Conservation (phyloP, 2,329 filamentous ascomycete genomes). For the Microcyclospora pomicola region DNA sequence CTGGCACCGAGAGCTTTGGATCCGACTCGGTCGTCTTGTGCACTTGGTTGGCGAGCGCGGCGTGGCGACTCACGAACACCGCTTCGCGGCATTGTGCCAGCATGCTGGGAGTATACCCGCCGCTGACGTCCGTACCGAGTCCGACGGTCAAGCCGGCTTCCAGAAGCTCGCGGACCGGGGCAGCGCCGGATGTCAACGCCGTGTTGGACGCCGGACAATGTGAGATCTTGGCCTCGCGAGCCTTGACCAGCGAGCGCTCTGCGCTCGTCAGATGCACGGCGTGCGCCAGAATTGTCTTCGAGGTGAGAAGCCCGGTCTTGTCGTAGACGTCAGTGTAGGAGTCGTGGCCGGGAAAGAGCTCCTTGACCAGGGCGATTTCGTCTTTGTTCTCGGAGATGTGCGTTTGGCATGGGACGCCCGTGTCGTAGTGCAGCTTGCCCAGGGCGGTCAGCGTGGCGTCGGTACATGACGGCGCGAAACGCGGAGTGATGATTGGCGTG, state of each 20-base stretch:
- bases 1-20: conserved; percentile 57
- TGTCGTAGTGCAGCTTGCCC: conserved; percentile 49
- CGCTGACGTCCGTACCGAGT: conserved; percentile 79
- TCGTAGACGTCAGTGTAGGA: conserved; percentile 76
- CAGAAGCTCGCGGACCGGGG: conserved; percentile 60
- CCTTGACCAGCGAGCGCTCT: conserved; percentile 52
- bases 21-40: conserved; percentile 16
- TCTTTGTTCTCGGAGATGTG: conserved; percentile 73
- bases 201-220: conserved; percentile 86
- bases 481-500: conserved; percentile 63
- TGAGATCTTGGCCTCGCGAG: conserved; percentile 50
- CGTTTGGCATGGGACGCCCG: conserved; percentile 62
- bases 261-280: conserved; percentile 58
- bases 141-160: conserved; percentile 66
- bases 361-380: conserved; percentile 57
- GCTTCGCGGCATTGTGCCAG: conserved; percentile 76
- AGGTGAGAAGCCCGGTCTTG: conserved; percentile 50
- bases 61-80: conserved; percentile 59
- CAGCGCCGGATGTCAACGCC: conserved; percentile 64
- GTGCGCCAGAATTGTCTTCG: conserved; percentile 71
- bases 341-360: conserved; percentile 50
- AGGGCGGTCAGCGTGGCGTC: conserved; percentile 45
- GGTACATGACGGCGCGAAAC: conserved; percentile 46
- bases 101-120: conserved; percentile 70
- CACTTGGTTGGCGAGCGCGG: conserved; percentile 38